A percentile compares a stretch with the other conserved stretches of the same genome.
phyloP scores from a whole-genome alignment of 2,329 filamentous ascomycete species.

The Diaporthe humulicola region DNA sequence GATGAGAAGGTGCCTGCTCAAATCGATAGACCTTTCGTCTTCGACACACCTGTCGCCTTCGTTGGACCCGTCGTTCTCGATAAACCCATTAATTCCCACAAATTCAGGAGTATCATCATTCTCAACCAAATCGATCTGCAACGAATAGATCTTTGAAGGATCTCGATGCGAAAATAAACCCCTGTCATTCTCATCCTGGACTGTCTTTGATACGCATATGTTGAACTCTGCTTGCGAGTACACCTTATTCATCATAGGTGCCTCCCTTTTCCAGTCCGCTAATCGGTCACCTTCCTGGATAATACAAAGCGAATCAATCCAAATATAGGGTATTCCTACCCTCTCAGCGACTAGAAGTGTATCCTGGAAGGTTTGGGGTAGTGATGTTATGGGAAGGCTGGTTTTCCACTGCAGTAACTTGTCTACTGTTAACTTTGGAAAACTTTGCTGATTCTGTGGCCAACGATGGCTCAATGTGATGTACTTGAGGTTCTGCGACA shows the following conservation, averaged over 20 bases:
- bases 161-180: neutral
- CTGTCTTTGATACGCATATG: neutral
- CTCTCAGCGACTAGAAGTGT: neutral
- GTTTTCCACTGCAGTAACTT: neutral
- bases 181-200: neutral
- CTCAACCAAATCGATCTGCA: no score
- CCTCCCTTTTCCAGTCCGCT: neutral
- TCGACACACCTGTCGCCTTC: no score
- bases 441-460: neutral
- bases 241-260: neutral
- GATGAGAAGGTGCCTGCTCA: neutral
- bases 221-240: neutral
- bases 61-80: no score
- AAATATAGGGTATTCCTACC: neutral
- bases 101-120: no score
- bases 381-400: neutral
- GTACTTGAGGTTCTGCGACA: neutral
- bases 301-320: slow-evolving; percentile 31
- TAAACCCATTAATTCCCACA: no score
- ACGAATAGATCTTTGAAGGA: fast-evolving
- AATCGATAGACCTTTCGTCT: no score
- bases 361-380: neutral
- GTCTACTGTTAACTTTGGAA: neutral
- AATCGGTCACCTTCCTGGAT: neutral
- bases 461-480: slow-evolving; percentile 23